Conservation (phyloP, 2,329 filamentous ascomycete species). For the Trichoderma sp. region DNA sequence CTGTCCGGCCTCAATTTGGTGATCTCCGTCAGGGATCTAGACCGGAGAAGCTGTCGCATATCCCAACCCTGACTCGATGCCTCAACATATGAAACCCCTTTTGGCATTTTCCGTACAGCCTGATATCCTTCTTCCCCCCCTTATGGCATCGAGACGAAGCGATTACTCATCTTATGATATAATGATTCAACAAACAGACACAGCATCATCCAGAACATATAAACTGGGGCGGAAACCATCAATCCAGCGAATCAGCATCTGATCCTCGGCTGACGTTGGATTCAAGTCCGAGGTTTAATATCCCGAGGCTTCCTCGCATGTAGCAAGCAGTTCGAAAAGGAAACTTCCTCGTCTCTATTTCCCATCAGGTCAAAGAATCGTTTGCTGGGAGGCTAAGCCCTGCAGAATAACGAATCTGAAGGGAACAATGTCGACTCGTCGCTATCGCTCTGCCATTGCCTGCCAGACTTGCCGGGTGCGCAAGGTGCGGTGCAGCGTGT, state of each 20-base stretch:
- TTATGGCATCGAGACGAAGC: not conserved
- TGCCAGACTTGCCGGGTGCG: constrained; percentile 23
- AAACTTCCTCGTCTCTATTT: constrained; percentile 14
- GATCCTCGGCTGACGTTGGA: constrained; percentile 8
- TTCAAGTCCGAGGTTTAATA: constrained; percentile 23
- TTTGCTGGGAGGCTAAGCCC: not conserved
- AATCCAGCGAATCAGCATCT: not conserved
- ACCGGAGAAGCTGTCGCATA: not conserved
- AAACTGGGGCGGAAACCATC: not conserved
- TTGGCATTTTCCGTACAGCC: not conserved
- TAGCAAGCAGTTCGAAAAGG: not conserved
- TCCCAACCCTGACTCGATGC: not conserved
- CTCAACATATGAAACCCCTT: not conserved
- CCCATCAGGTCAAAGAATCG: not conserved
- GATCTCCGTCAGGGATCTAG: not conserved
- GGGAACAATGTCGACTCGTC: constrained; percentile 18
- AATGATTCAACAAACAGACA: not conserved
- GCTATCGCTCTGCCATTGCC: constrained; percentile 24
- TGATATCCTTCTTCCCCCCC: not conserved
- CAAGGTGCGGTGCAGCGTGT: constrained; percentile 25
- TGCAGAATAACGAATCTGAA: not conserved
- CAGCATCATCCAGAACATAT: not conserved
- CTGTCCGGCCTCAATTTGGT: not conserved
- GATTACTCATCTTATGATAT: constrained; percentile 12
- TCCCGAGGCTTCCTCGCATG: constrained; percentile 1